Conservation (phyloP, 2,329 filamentous ascomycete species). For the Basipetospora chlamydospora region DNA sequence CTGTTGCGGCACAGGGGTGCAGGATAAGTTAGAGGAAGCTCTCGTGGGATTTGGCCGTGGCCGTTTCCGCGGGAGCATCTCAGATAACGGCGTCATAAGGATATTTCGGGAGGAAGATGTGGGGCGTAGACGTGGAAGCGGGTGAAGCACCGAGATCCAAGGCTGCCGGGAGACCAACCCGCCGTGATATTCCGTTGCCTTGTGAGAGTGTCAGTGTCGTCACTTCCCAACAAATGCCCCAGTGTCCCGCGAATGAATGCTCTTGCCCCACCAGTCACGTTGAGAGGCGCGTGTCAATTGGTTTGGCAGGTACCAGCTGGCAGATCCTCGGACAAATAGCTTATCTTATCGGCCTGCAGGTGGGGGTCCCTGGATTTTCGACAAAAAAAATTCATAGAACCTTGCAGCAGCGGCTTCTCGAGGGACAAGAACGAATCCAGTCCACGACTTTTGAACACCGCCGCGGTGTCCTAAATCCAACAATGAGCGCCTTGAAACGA, state of each 20-base stretch:
- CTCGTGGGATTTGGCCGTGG: conserved; percentile 1
- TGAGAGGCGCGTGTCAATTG: no score
- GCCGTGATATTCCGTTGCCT: conserved; percentile 1
- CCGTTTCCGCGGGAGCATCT: conserved; percentile 4
- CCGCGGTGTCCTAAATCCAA: no score
- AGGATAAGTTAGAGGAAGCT: no score
- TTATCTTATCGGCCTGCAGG: conserved; percentile 9
- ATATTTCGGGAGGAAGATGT: background rate
- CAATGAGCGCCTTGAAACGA: conserved; percentile 33
- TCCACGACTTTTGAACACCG: background rate
- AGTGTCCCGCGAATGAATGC: no score
- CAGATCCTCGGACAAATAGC: background rate
- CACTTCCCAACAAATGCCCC: no score
- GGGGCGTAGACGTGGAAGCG: background rate
- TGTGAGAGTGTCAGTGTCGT: background rate
- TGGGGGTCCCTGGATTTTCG: conserved; percentile 1
- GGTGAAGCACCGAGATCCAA: background rate
- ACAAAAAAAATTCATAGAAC: conserved; percentile 17
- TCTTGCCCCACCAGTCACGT: no score
- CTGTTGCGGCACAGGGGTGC: no score
- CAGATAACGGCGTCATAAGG: no score
- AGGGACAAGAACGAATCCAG: conserved; percentile 8
- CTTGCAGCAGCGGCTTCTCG: conserved; percentile 5
- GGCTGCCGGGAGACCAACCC: background rate
- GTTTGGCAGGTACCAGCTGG: background rate